Percentiles rank a stretch among this genome's conserved stretches.
These are phyloP conservation scores for Tetraselmis chui DNA, from an alignment of 139 green algal species.

Conservation along the genomic window DNA sequence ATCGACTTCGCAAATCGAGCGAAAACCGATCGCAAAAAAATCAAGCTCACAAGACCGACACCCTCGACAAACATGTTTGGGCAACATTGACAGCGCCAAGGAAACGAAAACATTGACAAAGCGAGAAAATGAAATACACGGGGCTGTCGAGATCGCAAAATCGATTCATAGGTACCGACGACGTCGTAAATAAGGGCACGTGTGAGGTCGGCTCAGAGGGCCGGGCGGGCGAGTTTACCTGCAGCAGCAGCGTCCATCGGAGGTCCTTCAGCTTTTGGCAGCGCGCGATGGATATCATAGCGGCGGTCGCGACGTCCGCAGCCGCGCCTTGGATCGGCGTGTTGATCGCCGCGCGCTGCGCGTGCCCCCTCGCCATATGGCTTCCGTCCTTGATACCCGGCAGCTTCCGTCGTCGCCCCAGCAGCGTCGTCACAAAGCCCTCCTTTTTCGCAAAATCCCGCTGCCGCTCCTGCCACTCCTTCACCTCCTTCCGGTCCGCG, in stretches of 20 bases:
- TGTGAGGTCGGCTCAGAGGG: no score
- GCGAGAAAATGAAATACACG: no score
- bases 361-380: slow-evolving; percentile 13
- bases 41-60: no score
- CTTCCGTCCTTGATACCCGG: slow-evolving; percentile 36
- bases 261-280: slow-evolving; percentile 55
- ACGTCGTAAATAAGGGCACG: no score
- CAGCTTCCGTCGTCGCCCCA: slow-evolving; percentile 75
- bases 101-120: no score
- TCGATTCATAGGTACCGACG: no score
- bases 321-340: slow-evolving; percentile 94
- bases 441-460: slow-evolving; percentile 29
- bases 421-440: slow-evolving; percentile 74
- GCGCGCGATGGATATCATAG: slow-evolving; percentile 83
- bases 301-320: slow-evolving; percentile 86
- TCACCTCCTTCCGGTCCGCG: slow-evolving; percentile 57
- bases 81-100: no score
- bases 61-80: no score
- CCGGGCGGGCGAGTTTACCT: slow-evolving; percentile 45
- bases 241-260: slow-evolving; percentile 87
- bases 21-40: no score
- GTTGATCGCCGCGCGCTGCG: slow-evolving; percentile 91
- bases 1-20: no score
- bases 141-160: no score
- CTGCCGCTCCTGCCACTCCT: slow-evolving; percentile 70